Base-by-base conservation (phyloP, 305 asterid species). In the Salvia sclarea region DNA sequence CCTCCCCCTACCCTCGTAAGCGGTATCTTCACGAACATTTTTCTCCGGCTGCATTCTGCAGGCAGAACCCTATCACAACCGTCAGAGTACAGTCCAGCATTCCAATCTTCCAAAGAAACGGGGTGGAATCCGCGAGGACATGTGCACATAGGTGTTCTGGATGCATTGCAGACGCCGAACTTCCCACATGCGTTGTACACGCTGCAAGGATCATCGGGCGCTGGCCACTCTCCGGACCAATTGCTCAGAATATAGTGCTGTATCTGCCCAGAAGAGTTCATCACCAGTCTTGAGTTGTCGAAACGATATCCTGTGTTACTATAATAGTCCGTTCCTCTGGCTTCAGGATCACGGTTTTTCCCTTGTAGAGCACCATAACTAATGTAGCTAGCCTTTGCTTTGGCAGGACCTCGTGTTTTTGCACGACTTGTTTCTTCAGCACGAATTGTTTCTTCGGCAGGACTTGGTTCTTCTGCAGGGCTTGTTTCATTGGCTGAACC, bases 81-180 rank as follows among this genome's bases (percentile, higher is more conserved):
- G 13, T 31, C 61, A 0, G 73, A 61, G 52, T 49, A 57, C 1
- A 44, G 2, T 56, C 72, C 78, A 6, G 8, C 54, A 1, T 20
- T 33, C 83, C 84, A 78, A 38, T 33, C 62, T 1, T 61, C 81
- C 5, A 22, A 38, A 3, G 33, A 22, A 25, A 11, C 16, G 16
- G 64, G 68, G 53, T 55, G 38, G 66, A 61, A 79, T 30, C 86
- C 84, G 2, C 35, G 54, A 75, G 81, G 63, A 64, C 91, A 85
- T 3, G 43, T 37, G 55, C 88, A 85, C 28, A 0, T 14, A 8
- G 1, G 47, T n/a, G 28, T 2, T 1, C 24, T 49, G 4, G 37
- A 28, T 11, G 7, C n/a, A 11, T 37, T 63, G 52, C 91, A 85
- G 60, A 59, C 12, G 11, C 76, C 75, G 22, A 68, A 81, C 4